Evolutionary conservation across 2,329 filamentous ascomycete species (phyloP).

Genomic region (Pseudogymnoascus sp.): DNA sequence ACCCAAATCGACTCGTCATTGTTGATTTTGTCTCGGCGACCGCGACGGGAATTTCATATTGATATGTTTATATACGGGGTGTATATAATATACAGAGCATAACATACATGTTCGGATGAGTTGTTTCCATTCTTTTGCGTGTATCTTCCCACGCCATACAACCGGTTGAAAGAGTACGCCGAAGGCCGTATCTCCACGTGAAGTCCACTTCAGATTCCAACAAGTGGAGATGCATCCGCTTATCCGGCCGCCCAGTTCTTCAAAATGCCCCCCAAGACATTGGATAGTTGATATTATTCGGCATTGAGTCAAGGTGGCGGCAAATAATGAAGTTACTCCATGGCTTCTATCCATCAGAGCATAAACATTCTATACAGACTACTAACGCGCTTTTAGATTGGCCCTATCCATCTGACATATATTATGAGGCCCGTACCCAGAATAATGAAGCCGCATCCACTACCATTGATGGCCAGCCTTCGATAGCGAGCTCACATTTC

Average conservation of each 20-base stretch:
- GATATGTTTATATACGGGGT: not conserved
- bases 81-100: not conserved
- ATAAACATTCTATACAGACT: not conserved
- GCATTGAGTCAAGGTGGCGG: not conserved
- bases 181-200: not conserved
- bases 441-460: not conserved
- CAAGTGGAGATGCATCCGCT: constrained; percentile 6
- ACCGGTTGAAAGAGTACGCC: not conserved
- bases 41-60: not conserved
- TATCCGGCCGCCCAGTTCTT: not conserved
- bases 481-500: not conserved
- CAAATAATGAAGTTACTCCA: not conserved
- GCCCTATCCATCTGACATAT: not conserved
- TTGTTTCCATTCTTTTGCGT: not conserved
- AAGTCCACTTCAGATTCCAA: not conserved
- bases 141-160: not conserved
- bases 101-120: not conserved
- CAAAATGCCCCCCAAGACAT: constrained; percentile 1
- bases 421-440: not conserved
- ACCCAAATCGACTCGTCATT: not conserved
- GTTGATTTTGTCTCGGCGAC: constrained; percentile 3
- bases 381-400: not conserved
- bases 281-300: not conserved
- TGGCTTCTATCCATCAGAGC: not conserved
- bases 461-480: not conserved